Evolutionary conservation across 2,329 filamentous ascomycete species (phyloP), one percentile per base, ranked within the genome.

Genomic region (Cadophora malorum): DNA sequence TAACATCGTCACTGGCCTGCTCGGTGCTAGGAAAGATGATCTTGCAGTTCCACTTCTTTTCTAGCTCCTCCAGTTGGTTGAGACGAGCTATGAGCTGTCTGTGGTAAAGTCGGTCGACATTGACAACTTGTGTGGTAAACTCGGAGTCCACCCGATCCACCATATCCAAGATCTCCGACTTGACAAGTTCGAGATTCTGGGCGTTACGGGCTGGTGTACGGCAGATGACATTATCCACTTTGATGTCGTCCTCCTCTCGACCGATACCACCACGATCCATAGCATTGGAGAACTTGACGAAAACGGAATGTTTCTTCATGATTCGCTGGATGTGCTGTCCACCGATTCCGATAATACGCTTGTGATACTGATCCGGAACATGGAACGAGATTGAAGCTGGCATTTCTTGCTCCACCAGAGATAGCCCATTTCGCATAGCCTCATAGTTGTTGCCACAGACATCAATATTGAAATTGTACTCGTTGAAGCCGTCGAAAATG

Each of bases 261-360:
- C 94, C 93, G 80, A 96, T 91, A 45, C 94, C 91, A 71, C 76
- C 96, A 77, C 96, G 91, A 78, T 99, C 96, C 94, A 98, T 98
- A 19, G 96, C 96, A 75, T 99, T 99, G 72, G 94, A 97, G 77
- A 99, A 99, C 79, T 99, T 99, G 82, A 99, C 96, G 76, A 99
- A 99, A 74, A 99, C 96, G 0, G 96, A 98, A 81, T 99, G 97
- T 82, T 98, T 98, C 84, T 99, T 98, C 96, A 99, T 99, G 83
- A 99, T 98, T 65, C 95, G 93, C 80, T 99, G 96, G 74, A 99
- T 99, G 78, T 99, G 96, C 79, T 98, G 95, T 10, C 96, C 96
- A 69, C 96, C 96, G 75, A 99, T 98, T 63, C 96, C 96, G 71
- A 99, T 99, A 77, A 99, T 99, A 60, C 96, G 94, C 83, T 99